Conservation (phyloP, 208 protist species). For the Crithidia mellificae region DNA sequence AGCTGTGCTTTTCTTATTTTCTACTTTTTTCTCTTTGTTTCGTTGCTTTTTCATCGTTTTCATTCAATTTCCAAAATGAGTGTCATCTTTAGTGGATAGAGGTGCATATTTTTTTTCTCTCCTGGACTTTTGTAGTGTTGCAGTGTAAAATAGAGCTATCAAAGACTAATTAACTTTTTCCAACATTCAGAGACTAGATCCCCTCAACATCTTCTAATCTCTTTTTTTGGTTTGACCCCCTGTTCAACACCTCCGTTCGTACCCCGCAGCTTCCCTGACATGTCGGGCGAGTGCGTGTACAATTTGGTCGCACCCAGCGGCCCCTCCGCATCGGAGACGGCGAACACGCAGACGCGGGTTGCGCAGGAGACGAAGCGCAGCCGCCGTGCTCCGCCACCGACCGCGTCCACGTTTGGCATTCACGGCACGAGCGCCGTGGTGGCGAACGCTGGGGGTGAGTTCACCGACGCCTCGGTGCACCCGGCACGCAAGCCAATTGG, state of each 20-base stretch:
- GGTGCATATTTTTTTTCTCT: not conserved
- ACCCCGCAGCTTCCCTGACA: conserved; percentile 19
- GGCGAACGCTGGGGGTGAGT: conserved; percentile 78
- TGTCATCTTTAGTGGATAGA: not conserved
- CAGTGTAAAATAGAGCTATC: too few relatives aligned
- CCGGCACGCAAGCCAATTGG: conserved; percentile 79
- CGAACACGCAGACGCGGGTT: not conserved
- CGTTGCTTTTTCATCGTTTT: conserved; percentile 8
- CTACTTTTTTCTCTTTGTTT: conserved; percentile 14
- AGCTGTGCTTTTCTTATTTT: not conserved
- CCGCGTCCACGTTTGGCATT: conserved; percentile 86
- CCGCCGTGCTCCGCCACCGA: conserved; percentile 66
- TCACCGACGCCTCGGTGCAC: conserved; percentile 77
- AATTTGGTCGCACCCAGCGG: conserved; percentile 65
- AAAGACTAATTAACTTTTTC: too few relatives aligned
- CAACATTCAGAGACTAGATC: not conserved
- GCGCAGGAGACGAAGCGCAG: conserved; percentile 34
- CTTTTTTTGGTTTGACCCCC: too few relatives aligned
- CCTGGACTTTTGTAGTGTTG: too few relatives aligned
- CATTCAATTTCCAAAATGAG: not conserved
- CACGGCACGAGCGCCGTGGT: conserved; percentile 86
- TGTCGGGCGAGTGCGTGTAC: conserved; percentile 90
- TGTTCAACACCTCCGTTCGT: not conserved
- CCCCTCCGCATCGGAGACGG: conserved; percentile 10
- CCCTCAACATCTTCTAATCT: too few relatives aligned